Percentiles rank a stretch among this genome's conserved stretches.
Conservation (phyloP, 1,284 basidiomycete genomes). For the Fomitopsis palustris region DNA sequence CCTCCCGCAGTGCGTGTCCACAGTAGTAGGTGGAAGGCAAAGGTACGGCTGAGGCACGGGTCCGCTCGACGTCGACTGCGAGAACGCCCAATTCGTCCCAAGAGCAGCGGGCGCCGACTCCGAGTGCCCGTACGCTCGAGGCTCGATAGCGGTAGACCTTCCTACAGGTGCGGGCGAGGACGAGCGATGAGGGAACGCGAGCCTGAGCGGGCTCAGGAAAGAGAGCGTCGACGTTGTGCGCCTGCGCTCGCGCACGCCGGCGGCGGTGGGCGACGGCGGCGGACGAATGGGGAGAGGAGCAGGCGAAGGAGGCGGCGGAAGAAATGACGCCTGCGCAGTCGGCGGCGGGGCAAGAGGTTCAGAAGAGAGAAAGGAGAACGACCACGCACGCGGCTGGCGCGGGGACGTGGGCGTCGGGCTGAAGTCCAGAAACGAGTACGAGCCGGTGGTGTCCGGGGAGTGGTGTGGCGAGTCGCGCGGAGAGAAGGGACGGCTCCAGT, state of each 20-base stretch:
- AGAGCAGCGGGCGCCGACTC: conserved; percentile 19
- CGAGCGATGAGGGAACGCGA: conserved; percentile 37
- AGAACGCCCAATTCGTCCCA: conserved; percentile 27
- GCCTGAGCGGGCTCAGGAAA: conserved; percentile 36
- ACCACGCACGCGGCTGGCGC: conserved; percentile 15
- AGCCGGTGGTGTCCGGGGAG: conserved; percentile 15
- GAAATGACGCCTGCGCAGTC: conserved; percentile 14
- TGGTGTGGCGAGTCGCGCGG: conserved; percentile 17
- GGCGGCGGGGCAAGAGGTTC: not conserved
- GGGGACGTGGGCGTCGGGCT: conserved; percentile 17
- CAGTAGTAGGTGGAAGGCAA: conserved; percentile 19
- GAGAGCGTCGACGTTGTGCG: conserved; percentile 31
- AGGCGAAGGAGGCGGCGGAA: conserved; percentile 23
- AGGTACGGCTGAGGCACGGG: conserved; percentile 23
- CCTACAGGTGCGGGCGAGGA: conserved; percentile 29
- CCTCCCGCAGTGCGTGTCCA: conserved; percentile 6
- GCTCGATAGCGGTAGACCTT: conserved; percentile 19
- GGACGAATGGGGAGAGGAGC: conserved; percentile 30
- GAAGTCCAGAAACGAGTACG: conserved; percentile 9
- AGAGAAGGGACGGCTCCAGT: conserved; percentile 20
- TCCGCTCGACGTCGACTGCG: conserved; percentile 25
- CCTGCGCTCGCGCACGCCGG: conserved; percentile 21
- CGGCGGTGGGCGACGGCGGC: conserved; percentile 5
- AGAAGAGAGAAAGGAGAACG: conserved; percentile 25
- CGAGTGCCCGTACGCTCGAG: conserved; percentile 29